Conservation (phyloP, 2,329 filamentous ascomycete genomes). For the Neopestalotiopsis rosae region DNA sequence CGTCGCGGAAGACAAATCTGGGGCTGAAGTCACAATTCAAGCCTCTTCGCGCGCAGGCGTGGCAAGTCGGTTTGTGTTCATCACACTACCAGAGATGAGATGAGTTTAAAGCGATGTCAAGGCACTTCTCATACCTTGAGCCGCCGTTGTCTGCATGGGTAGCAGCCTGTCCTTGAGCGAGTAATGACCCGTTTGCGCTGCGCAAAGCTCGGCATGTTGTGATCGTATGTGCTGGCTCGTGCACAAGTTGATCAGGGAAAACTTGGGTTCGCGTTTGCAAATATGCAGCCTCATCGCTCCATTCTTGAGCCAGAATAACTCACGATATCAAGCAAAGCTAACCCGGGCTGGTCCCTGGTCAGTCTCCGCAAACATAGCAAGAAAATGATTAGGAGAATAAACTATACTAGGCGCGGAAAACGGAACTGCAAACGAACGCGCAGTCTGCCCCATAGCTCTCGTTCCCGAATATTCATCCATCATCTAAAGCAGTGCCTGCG, state of each 20-base stretch:
- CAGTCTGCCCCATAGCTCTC: background rate
- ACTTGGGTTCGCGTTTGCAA: background rate
- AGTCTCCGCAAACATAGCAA: background rate
- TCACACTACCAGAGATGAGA: background rate
- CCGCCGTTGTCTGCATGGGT: background rate
- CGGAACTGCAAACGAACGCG: background rate
- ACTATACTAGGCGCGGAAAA: background rate
- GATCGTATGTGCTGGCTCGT: background rate
- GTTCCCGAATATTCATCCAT: background rate
- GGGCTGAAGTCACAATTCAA: background rate
- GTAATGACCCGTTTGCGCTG: background rate
- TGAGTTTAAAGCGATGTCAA: background rate
- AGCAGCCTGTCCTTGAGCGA: background rate
- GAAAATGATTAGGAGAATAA: background rate
- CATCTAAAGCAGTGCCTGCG: no score
- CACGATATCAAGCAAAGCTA: background rate
- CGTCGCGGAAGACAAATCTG: background rate
- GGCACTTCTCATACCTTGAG: background rate
- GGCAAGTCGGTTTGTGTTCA: background rate
- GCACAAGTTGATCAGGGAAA: background rate
- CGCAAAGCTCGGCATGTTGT: background rate
- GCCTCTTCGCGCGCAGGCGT: background rate
- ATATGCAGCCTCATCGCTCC: background rate
- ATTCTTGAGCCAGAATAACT: background rate
- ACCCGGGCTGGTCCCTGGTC: background rate